A percentile compares a stretch with the other conserved stretches of the same genome.
These are phyloP conservation scores for Cryptosporidium muris DNA, from an alignment of 169 alveolate genomes.

Conservation along the genomic window DNA sequence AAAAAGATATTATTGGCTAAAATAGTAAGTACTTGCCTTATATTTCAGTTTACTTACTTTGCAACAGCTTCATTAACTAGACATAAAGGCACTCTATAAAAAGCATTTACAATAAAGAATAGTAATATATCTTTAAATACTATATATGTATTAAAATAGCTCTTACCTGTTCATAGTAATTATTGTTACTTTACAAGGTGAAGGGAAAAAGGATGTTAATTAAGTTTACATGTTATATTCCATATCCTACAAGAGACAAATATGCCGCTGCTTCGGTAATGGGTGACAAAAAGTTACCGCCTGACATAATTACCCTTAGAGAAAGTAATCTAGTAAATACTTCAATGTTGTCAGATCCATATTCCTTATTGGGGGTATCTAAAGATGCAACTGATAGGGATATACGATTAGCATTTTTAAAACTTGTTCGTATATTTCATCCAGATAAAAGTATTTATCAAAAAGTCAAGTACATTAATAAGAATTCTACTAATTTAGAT, in stretches of 20 bases:
- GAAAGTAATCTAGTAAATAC: neutral
- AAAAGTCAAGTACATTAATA: neutral
- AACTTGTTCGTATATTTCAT: slow-evolving; percentile 34
- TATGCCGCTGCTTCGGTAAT: neutral
- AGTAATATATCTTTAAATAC: no score
- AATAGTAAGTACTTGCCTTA: neutral
- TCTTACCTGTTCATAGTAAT: no score
- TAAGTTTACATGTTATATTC: neutral
- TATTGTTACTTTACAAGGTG: no score
- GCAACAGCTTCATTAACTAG: slow-evolving; percentile 50
- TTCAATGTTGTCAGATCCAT: slow-evolving; percentile 3
- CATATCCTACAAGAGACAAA: neutral
- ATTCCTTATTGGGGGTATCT: slow-evolving; percentile 28
- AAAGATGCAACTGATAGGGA: slow-evolving; percentile 63
- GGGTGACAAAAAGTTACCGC: neutral
- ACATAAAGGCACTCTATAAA: slow-evolving; percentile 37
- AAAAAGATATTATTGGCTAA: neutral
- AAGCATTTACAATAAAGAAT: neutral
- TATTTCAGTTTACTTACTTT: slow-evolving; percentile 18
- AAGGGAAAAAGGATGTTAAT: neutral
- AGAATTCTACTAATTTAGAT: neutral
- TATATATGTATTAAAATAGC: no score
- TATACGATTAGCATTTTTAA: slow-evolving; percentile 48
- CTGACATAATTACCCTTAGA: neutral
- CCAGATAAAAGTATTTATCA: slow-evolving; percentile 53